Conservation (phyloP, 805 yeast species). For the Zygoascus tannicola region DNA sequence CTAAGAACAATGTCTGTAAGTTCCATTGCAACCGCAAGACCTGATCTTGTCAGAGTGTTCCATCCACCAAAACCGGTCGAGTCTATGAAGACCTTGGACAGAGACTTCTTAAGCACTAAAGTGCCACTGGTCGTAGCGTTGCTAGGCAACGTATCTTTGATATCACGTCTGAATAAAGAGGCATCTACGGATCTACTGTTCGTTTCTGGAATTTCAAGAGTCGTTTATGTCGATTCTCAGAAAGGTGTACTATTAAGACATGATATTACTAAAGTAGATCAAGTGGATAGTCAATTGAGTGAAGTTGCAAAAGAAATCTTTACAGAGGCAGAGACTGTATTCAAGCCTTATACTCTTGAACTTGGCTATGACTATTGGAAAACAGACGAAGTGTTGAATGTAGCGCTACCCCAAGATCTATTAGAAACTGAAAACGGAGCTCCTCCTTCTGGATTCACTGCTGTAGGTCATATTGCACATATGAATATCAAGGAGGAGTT, state of each 20-base stretch:
- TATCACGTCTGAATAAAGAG: constrained; percentile 53
- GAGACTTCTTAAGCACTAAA: constrained; percentile 48
- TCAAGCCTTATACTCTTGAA: constrained; percentile 44
- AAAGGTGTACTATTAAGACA: constrained; percentile 53
- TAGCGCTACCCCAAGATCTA: constrained; percentile 65
- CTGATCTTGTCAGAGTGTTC: constrained; percentile 1
- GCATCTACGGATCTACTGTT: constrained; percentile 54
- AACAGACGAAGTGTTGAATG: constrained; percentile 71
- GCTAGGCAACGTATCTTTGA: constrained; percentile 54
- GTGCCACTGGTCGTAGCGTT: constrained; percentile 57
- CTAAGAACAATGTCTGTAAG: too few species aligned
- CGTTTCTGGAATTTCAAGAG: constrained; percentile 61
- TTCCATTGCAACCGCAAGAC: neutral
- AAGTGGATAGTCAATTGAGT: constrained; percentile 34
- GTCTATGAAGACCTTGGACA: constrained; percentile 55
- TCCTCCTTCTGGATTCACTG: constrained; percentile 82
- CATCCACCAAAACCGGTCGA: neutral
- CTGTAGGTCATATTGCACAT: constrained; percentile 94
- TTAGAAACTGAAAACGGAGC: constrained; percentile 39
- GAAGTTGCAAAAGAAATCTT: constrained; percentile 38
- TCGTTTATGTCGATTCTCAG: constrained; percentile 36
- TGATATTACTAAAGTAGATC: constrained; percentile 32
- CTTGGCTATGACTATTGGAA: constrained; percentile 79
- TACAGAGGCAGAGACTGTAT: constrained; percentile 36
- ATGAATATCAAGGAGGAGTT: constrained; percentile 75